Percentiles rank a stretch among this genome's conserved stretches.
These are phyloP conservation scores for Populus trichocarpa DNA, from an alignment of 441 rosid genomes.

Conservation along the genomic window DNA sequence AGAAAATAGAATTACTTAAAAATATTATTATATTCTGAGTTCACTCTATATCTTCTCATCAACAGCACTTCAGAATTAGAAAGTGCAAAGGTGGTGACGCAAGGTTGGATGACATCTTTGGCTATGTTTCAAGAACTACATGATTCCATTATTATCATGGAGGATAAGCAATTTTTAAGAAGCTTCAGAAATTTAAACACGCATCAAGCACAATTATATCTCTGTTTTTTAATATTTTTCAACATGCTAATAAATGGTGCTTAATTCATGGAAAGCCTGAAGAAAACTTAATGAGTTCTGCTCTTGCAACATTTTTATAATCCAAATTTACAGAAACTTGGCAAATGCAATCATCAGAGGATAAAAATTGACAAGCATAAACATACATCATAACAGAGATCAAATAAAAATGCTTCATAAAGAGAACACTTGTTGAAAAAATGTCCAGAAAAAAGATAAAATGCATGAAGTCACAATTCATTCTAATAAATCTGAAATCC, in stretches of 20 bases:
- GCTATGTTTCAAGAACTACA: no score
- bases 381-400: background rate
- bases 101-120: background rate
- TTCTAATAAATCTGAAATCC: background rate
- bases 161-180: background rate
- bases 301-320: background rate
- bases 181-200: no score
- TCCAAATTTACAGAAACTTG: background rate
- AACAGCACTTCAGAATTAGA: no score
- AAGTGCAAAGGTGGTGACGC: background rate
- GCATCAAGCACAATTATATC: background rate
- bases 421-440: background rate
- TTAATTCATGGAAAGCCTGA: background rate
- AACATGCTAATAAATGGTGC: background rate
- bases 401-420: background rate
- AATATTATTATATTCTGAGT: background rate
- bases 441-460: background rate
- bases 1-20: background rate
- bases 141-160: no score
- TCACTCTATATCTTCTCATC: no score
- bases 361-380: background rate
- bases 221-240: background rate
- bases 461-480: background rate
- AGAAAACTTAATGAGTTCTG: background rate
- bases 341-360: background rate